phyloP scores from a whole-genome alignment of 2,329 filamentous ascomycete species.

The Monilinia aucupariae region DNA sequence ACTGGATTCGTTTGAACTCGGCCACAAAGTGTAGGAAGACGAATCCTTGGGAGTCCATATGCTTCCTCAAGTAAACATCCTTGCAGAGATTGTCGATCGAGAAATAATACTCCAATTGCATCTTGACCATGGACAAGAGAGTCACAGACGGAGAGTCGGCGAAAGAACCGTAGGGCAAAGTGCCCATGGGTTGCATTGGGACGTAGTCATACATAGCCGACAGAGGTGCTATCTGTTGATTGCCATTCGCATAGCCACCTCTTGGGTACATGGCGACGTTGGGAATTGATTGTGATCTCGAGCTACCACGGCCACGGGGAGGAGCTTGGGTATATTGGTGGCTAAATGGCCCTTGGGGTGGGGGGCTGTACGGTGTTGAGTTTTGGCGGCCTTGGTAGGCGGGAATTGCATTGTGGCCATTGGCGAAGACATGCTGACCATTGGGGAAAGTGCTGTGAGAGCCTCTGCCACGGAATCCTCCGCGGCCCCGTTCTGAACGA shows the following conservation, averaged over 20 bases:
- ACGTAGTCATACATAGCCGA: conserved; percentile 54
- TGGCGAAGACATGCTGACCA: conserved; percentile 37
- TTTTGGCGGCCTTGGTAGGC: conserved; percentile 32
- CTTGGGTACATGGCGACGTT: conserved; percentile 47
- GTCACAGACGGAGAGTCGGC: conserved; percentile 49
- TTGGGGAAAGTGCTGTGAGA: conserved; percentile 36
- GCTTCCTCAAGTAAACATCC: conserved; percentile 77
- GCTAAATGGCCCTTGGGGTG: conserved; percentile 36
- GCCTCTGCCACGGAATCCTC: conserved; percentile 43
- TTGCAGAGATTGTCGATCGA: conserved; percentile 94
- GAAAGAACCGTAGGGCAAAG: conserved; percentile 52
- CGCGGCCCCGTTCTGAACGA: conserved; percentile 40
- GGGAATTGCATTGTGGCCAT: conserved; percentile 36
- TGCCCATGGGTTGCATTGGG: conserved; percentile 50
- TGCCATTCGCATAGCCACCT: conserved; percentile 34
- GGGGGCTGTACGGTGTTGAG: conserved; percentile 35
- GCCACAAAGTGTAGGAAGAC: conserved; percentile 75
- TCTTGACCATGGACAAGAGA: conserved; percentile 38
- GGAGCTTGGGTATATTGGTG: conserved; percentile 34
- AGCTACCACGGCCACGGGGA: conserved; percentile 43
- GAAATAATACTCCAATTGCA: conserved; percentile 85
- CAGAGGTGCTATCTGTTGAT: conserved; percentile 39
- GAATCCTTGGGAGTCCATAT: conserved; percentile 95
- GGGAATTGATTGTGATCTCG: conserved; percentile 58
- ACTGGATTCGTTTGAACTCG: conserved; percentile 78